These are phyloP conservation scores for Plantago rigida DNA, from an alignment of 305 asterid genomes.

Conservation along the genomic window DNA sequence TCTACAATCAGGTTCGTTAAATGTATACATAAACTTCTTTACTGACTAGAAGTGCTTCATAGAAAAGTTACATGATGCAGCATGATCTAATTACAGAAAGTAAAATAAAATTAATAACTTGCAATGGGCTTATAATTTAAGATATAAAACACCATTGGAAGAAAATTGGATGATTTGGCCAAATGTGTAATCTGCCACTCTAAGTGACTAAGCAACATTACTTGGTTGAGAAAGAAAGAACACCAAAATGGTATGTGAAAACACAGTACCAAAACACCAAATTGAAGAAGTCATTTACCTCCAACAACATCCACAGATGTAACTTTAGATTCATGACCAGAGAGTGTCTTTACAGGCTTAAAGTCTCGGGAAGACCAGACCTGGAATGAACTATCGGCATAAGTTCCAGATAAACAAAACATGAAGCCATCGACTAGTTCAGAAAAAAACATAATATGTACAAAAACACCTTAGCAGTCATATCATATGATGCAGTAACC, in stretches of 20 bases:
- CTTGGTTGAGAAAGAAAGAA: not conserved
- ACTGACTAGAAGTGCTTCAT: no score
- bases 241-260: not conserved
- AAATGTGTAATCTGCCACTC: not conserved
- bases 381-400: conserved; percentile 33
- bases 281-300: conserved; percentile 37
- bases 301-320: conserved; percentile 63
- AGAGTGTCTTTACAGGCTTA: conserved; percentile 66
- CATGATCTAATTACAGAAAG: no score
- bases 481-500: conserved; percentile 84
- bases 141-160: no score
- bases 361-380: conserved; percentile 91
- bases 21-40: not conserved
- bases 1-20: not conserved
- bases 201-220: not conserved
- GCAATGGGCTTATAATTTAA: no score
- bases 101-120: no score
- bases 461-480: conserved; percentile 65
- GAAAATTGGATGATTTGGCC: no score
- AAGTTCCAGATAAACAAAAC: conserved; percentile 8
- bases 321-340: conserved; percentile 85
- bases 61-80: no score
- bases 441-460: conserved; percentile 11
- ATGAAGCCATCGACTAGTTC: conserved; percentile 4
- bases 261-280: not conserved